phyloP scores from a whole-genome alignment of 768 basidiomycete genomes.

The Termitomyces sp. region DNA sequence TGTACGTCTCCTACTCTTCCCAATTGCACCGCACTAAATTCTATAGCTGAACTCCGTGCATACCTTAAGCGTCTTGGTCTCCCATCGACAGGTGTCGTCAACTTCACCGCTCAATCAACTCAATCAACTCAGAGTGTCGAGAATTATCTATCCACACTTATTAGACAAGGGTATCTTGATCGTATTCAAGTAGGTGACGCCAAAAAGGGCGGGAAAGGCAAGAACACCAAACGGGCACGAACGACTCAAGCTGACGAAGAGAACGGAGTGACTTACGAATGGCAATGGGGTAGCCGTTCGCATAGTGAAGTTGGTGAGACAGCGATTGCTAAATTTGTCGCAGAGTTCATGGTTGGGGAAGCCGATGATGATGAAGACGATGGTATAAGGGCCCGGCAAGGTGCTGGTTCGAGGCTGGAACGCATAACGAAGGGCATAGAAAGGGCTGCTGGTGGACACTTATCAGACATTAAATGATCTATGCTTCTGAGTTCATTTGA shows the following conservation, averaged over 20 bases:
- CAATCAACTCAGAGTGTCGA: conserved; percentile 54
- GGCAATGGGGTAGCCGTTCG: conserved; percentile 84
- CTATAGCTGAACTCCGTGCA: conserved; percentile 63
- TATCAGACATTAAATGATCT: conserved; percentile 32
- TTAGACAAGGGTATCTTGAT: conserved; percentile 77
- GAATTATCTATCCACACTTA: conserved; percentile 54
- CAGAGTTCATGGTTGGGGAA: conserved; percentile 67
- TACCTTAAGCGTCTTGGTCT: conserved; percentile 69
- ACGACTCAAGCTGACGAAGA: conserved; percentile 34
- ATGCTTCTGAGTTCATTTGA: not conserved
- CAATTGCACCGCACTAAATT: not conserved
- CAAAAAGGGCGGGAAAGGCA: conserved; percentile 28
- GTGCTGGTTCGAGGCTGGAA: conserved; percentile 12
- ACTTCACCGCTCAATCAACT: conserved; percentile 44
- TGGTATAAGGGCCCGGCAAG: conserved; percentile 19
- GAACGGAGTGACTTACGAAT: conserved; percentile 49
- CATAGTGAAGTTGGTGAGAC: conserved; percentile 80
- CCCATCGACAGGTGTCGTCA: conserved; percentile 36
- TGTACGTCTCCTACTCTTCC: conserved; percentile 37
- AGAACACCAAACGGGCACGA: conserved; percentile 49
- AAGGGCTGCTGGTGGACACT: conserved; percentile 55
- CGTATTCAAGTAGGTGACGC: conserved; percentile 45
- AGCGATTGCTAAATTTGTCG: conserved; percentile 68
- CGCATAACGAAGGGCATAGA: conserved; percentile 52
- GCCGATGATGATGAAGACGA: conserved; percentile 31